Conservation (phyloP, 306 rosid species). For the Cicer cuneatum region DNA sequence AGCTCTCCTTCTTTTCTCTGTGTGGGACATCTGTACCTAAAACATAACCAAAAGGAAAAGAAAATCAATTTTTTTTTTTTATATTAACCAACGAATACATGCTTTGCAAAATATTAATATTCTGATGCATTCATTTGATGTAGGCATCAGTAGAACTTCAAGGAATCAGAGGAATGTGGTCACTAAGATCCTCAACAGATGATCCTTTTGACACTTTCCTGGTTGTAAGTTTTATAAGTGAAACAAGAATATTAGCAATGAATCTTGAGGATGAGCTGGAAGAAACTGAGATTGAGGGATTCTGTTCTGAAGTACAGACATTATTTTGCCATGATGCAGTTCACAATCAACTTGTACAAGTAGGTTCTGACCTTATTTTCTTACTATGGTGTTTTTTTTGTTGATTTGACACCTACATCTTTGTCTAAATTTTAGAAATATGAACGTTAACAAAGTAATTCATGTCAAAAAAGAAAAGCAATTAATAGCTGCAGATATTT, state of each 20-base stretch:
- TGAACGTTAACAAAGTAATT: conserved; percentile 1
- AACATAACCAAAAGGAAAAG: neutral
- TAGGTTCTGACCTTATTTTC: conserved; percentile 48
- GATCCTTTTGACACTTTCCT: conserved; percentile 91
- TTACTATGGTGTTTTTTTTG: conserved; percentile 36
- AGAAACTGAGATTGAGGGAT: conserved; percentile 97
- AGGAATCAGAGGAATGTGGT: conserved; percentile 99
- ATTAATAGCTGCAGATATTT: neutral
- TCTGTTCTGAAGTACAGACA: conserved; percentile 89
- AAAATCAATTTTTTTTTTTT: neutral
- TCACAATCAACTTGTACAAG: conserved; percentile 94
- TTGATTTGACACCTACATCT: conserved; percentile 27
- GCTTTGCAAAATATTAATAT: conserved; percentile 36
- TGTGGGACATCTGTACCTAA: neutral
- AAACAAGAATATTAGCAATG: conserved; percentile 97
- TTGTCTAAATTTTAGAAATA: conserved; percentile 17
- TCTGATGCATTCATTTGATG: conserved; percentile 39
- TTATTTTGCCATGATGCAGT: conserved; percentile 96
- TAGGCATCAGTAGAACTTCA: conserved; percentile 99
- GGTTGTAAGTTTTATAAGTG: conserved; percentile 94
- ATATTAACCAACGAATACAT: neutral
- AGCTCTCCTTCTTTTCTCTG: conserved; percentile 24
- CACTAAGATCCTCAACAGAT: conserved; percentile 88
- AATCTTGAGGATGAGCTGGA: conserved; percentile 93
- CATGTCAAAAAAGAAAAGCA: neutral